Evolutionary conservation across 106 monocot genomes (phyloP).

Genomic region (Acorus gramineus): DNA sequence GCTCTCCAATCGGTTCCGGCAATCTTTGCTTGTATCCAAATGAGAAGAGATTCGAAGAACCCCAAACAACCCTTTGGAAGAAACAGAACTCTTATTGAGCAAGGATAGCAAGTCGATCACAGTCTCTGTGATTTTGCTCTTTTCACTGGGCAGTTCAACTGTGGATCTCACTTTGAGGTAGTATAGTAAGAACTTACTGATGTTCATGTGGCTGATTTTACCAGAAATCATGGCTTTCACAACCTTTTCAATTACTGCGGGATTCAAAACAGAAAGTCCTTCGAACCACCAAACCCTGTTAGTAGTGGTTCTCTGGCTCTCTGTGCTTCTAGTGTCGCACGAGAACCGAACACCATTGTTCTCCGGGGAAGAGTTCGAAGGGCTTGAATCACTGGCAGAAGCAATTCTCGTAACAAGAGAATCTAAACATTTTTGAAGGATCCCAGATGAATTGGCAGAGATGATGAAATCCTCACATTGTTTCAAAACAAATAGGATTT

Average conservation of each 20-base stretch:
- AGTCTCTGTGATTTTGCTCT: conserved; percentile 32
- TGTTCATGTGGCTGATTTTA: conserved; percentile 34
- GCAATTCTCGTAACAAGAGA: conserved; percentile 45
- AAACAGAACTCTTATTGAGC: conserved; percentile 42
- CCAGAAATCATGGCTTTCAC: conserved; percentile 27
- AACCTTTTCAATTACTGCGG: conserved; percentile 19
- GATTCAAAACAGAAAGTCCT: conserved; percentile 39
- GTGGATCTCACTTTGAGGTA: conserved; percentile 42
- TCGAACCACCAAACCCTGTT: conserved; percentile 77
- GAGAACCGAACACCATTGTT: conserved; percentile 61
- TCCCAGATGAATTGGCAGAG: conserved; percentile 12
- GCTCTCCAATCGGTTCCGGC: conserved; percentile 40
- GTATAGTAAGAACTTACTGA: conserved; percentile 66
- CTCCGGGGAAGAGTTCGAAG: conserved; percentile 62
- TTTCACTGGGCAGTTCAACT: conserved; percentile 22
- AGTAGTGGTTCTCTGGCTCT: conserved; percentile 27
- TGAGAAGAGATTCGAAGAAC: conserved; percentile 45
- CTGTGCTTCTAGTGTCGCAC: conserved; percentile 50
- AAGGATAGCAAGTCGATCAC: conserved; percentile 40
- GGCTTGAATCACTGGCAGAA: conserved; percentile 34
- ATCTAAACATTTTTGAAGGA: conserved; percentile 42
- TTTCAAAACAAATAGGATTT: conserved; percentile 43
- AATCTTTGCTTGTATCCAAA: conserved; percentile 19
- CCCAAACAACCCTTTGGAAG: conserved; percentile 65
- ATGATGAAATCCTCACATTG: conserved; percentile 45